Conservation (phyloP, 2,329 filamentous ascomycete genomes). For the Escovopsis sp. region DNA sequence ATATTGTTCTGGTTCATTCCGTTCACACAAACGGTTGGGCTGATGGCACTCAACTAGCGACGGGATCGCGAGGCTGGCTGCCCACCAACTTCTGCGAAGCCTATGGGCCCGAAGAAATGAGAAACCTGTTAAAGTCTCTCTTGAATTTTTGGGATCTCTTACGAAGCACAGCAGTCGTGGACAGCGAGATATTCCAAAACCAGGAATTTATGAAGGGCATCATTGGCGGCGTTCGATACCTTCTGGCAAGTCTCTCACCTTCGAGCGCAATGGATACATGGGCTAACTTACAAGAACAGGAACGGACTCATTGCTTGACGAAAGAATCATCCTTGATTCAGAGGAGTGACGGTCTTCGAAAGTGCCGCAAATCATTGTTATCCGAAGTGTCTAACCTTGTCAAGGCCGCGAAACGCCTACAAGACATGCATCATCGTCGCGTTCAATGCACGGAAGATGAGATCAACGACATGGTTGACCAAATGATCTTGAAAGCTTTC, state of each 20-base stretch:
- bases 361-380: constrained; percentile 72
- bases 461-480: constrained; percentile 67
- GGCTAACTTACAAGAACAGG: constrained; percentile 33
- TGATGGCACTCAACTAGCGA: constrained; percentile 77
- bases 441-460: constrained; percentile 33
- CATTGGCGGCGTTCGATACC: constrained; percentile 80
- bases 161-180: constrained; percentile 60
- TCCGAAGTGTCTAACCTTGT: constrained; percentile 83
- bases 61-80: constrained; percentile 83
- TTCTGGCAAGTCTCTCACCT: constrained; percentile 52
- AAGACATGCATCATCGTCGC: constrained; percentile 49
- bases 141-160: constrained; percentile 88
- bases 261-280: background rate
- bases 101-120: constrained; percentile 81
- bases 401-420: constrained; percentile 73
- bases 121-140: constrained; percentile 69
- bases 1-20: constrained; percentile 87
- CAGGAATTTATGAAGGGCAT: constrained; percentile 91
- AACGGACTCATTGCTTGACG: constrained; percentile 76
- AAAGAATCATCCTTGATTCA: constrained; percentile 65
- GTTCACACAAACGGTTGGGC: constrained; percentile 98
- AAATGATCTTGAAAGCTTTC: constrained; percentile 88
- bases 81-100: constrained; percentile 97
- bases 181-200: constrained; percentile 67
- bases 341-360: constrained; percentile 59